A percentile compares a stretch with the other conserved stretches of the same genome.
These are phyloP conservation scores for Leavenworthia alabamica DNA, from an alignment of 345 rosid genomes.

Conservation along the genomic window DNA sequence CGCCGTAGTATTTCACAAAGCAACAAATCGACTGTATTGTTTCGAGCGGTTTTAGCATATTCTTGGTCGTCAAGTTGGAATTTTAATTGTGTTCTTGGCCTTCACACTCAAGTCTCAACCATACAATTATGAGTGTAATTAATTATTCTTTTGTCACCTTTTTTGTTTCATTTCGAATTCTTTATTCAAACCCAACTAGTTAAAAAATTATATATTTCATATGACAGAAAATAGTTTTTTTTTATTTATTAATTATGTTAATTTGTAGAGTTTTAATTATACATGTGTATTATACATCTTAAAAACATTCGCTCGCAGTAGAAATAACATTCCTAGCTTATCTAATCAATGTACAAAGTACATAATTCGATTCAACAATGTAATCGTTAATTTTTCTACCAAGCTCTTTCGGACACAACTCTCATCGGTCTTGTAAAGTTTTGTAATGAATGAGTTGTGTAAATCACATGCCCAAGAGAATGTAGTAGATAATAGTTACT, in stretches of 20 bases:
- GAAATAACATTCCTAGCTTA: too few species aligned
- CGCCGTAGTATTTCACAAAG: constrained; percentile 13
- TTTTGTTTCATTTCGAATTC: background rate
- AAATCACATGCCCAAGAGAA: constrained; percentile 46
- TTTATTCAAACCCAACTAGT: background rate
- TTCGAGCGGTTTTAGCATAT: background rate
- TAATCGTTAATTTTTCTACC: background rate
- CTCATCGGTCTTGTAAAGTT: background rate
- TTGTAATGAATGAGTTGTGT: background rate
- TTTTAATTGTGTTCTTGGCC: background rate
- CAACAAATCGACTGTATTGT: background rate
- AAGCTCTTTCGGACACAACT: background rate
- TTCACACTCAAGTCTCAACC: background rate
- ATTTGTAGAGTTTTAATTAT: too few species aligned
- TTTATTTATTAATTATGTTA: too few species aligned
- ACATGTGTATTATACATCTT: too few species aligned
- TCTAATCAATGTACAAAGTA: too few species aligned
- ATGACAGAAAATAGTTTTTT: background rate
- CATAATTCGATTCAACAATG: background rate
- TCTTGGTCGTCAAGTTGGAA: constrained; percentile 20
- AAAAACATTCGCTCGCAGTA: too few species aligned
- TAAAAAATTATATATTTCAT: background rate
- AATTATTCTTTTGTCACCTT: background rate
- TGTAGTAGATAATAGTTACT: constrained; percentile 63
- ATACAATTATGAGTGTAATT: background rate